phyloP scores from a whole-genome alignment of 2,329 filamentous ascomycete genomes.

The Hypoxylon sp. region DNA sequence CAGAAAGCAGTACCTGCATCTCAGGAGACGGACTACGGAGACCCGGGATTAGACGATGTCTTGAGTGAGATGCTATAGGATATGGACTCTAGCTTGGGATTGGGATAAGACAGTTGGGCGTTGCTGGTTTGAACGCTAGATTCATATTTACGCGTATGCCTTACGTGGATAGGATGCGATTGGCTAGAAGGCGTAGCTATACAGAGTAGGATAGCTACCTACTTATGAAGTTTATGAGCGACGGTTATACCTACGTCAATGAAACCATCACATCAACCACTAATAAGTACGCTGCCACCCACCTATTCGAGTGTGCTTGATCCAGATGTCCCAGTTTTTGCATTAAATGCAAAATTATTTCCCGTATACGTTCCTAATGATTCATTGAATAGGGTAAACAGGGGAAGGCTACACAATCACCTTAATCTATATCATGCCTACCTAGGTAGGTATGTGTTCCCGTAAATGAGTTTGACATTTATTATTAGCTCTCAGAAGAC shows the following conservation, averaged over 20 bases:
- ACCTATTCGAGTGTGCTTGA: neutral
- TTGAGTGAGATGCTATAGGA: slow-evolving; percentile 38
- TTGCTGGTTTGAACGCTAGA: neutral
- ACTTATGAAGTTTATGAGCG: slow-evolving; percentile 9
- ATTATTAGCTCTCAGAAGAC: neutral
- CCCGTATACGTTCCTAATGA: neutral
- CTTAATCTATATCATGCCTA: neutral
- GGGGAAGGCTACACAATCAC: neutral
- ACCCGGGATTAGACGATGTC: slow-evolving; percentile 44
- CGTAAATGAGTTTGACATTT: neutral
- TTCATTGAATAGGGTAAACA: neutral
- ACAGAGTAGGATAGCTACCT: slow-evolving; percentile 13
- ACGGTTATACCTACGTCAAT: no score
- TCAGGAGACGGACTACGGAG: slow-evolving; percentile 54
- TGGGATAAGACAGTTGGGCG: neutral
- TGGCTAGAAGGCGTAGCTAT: slow-evolving; percentile 17
- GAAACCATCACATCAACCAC: neutral
- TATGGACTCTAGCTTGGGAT: neutral
- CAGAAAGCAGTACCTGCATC: slow-evolving; percentile 39
- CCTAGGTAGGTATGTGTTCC: neutral
- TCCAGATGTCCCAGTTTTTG: neutral
- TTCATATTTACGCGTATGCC: neutral
- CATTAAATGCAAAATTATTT: neutral
- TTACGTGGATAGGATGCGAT: slow-evolving; percentile 9
- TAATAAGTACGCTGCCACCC: neutral